Conservation (phyloP, 1,139 yeast species). For the Geotrichum aggregatum region DNA sequence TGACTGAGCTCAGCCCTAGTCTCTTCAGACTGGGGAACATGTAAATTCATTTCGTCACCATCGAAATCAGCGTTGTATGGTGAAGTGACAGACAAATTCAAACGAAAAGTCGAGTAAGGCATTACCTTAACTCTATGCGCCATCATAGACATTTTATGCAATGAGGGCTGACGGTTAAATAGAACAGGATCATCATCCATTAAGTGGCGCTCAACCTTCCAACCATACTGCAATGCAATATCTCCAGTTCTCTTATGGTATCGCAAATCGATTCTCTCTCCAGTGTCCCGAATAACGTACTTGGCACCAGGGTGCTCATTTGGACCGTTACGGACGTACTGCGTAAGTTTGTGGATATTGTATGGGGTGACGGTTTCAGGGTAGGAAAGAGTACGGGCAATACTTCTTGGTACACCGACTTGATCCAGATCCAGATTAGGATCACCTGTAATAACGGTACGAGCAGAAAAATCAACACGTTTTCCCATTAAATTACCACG, state of each 20-base stretch:
- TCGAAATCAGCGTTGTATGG: constrained; percentile 99
- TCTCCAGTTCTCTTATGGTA: constrained; percentile 98
- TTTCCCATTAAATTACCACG: constrained; percentile 99
- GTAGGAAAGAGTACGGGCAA: constrained; percentile 90
- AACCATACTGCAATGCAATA: constrained; percentile 93
- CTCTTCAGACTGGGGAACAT: constrained; percentile 98
- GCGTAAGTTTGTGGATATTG: constrained; percentile 88
- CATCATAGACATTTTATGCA: constrained; percentile 99
- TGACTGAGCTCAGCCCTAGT: constrained; percentile 94
- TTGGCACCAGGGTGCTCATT: constrained; percentile 99
- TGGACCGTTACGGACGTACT: constrained; percentile 93
- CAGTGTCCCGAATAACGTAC: constrained; percentile 95
- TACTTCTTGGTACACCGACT: constrained; percentile 96
- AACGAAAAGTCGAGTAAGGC: constrained; percentile 97
- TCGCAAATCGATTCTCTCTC: constrained; percentile 95
- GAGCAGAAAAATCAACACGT: constrained; percentile 98
- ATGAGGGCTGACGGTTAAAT: constrained; percentile 97
- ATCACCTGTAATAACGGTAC: constrained; percentile 99
- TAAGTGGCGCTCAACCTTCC: constrained; percentile 98
- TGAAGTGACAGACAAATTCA: constrained; percentile 93
- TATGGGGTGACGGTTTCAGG: constrained; percentile 98
- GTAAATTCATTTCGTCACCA: constrained; percentile 99
- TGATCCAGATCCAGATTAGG: constrained; percentile 96
- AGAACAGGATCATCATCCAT: constrained; percentile 97
- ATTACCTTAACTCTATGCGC: constrained; percentile 98